Evolutionary conservation across 176 grass and related monocot species (phyloP).

Genomic region (Eleusine coracana): DNA sequence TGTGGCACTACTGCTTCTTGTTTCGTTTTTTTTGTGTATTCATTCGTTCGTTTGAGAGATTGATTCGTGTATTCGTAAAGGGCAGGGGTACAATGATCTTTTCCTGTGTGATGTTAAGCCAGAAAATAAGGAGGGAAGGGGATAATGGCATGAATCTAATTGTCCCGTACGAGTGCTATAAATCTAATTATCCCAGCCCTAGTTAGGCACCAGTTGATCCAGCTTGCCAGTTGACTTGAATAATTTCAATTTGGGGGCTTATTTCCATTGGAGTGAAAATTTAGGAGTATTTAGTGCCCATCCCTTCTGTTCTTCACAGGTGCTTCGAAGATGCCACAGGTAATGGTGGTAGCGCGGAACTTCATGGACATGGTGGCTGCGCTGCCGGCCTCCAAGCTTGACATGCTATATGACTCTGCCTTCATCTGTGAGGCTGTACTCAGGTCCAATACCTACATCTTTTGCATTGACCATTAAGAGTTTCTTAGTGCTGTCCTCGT

Average conservation of each 20-base stretch:
- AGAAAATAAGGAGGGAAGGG: no score
- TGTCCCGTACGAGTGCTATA: no score
- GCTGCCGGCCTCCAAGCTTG: slow-evolving; percentile 70
- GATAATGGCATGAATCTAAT: no score
- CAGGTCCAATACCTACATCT: slow-evolving; percentile 42
- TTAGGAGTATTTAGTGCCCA: not conserved
- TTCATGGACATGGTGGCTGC: slow-evolving; percentile 99
- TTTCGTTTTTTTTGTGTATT: no score
- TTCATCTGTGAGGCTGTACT: slow-evolving; percentile 97
- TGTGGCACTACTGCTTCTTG: no score
- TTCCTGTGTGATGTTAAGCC: no score
- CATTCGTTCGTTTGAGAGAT: no score
- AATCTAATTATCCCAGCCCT: no score
- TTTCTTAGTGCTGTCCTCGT: not conserved
- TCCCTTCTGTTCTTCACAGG: not conserved
- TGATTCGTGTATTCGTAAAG: no score
- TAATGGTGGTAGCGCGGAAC: slow-evolving; percentile 83
- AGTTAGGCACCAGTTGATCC: not conserved
- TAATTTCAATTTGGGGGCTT: not conserved
- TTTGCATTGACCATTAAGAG: not conserved
- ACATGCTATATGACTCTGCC: slow-evolving; percentile 78
- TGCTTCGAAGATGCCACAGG: slow-evolving; percentile 72
- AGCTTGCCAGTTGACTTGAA: not conserved
- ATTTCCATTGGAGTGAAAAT: not conserved
- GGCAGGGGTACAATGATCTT: no score